Evolutionary conservation across 148 eudicot genomes (phyloP).

Genomic region (Chenopodium berlandieri): DNA sequence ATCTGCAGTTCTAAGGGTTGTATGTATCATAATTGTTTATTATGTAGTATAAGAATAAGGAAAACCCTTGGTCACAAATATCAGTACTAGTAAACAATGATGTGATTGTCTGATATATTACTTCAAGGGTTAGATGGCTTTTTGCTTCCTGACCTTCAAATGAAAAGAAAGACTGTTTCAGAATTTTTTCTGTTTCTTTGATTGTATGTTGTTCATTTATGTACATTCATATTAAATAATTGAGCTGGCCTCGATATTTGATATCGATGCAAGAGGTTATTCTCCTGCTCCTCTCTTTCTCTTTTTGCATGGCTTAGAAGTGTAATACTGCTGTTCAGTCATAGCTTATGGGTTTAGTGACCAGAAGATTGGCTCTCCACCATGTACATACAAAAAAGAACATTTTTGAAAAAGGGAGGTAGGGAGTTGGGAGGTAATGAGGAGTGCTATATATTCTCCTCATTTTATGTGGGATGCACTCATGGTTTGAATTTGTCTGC

Average conservation of each 20-base stretch:
- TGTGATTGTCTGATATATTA: background rate
- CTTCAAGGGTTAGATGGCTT: background rate
- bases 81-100: too few relatives aligned
- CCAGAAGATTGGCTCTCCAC: background rate
- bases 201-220: too few relatives aligned
- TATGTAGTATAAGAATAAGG: too few relatives aligned
- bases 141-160: background rate
- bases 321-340: background rate
- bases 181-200: background rate
- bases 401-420: background rate
- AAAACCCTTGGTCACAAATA: background rate
- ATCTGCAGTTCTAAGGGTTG: too few relatives aligned
- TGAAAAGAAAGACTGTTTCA: background rate
- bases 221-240: too few relatives aligned
- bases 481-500: conserved; percentile 11
- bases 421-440: background rate
- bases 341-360: background rate
- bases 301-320: too few relatives aligned
- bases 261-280: too few relatives aligned
- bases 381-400: background rate
- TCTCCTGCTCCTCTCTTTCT: too few relatives aligned
- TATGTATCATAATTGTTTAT: too few relatives aligned
- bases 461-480: background rate
- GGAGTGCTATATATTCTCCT: background rate
- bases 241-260: too few relatives aligned